A percentile compares a stretch with the other conserved stretches of the same genome.
These are phyloP conservation scores for Verticillium klebahnii DNA, from an alignment of 2,329 filamentous ascomycete species.

Conservation along the genomic window DNA sequence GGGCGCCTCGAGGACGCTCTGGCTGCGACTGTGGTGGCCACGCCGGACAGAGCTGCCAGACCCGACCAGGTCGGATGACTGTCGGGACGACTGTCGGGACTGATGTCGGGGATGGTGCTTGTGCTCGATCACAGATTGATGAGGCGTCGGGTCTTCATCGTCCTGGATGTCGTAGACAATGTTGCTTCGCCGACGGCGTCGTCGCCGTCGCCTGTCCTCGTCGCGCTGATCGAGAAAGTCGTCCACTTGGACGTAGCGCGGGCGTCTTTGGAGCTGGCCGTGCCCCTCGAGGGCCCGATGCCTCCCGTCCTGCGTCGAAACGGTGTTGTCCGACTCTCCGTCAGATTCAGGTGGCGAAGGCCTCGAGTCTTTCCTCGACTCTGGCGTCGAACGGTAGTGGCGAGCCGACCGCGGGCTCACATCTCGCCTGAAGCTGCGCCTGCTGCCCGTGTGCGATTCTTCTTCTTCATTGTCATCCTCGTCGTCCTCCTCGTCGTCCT, in stretches of 20 bases:
- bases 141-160: not conserved
- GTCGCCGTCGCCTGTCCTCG: conserved; percentile 12
- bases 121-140: not conserved
- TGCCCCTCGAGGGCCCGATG: conserved; percentile 4
- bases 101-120: conserved; percentile 7
- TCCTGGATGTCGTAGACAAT: not conserved
- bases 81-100: conserved; percentile 9
- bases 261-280: conserved; percentile 3
- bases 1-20: conserved; percentile 4
- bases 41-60: conserved; percentile 7
- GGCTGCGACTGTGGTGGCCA: conserved; percentile 5
- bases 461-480: not conserved
- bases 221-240: not conserved
- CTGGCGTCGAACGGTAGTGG: conserved; percentile 30
- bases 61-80: conserved; percentile 6
- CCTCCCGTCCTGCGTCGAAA: conserved; percentile 27
- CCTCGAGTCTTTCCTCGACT: conserved; percentile 27
- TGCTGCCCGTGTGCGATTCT: conserved; percentile 15
- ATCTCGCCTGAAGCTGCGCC: conserved; percentile 21
- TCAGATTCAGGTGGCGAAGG: conserved; percentile 33
- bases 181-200: not conserved
- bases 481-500: not conserved
- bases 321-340: conserved; percentile 30
- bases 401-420: conserved; percentile 29
- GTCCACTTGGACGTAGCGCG: conserved; percentile 3